Base-by-base conservation (phyloP, 2,329 filamentous ascomycete genomes). In the Colletotrichum viniferum region DNA sequence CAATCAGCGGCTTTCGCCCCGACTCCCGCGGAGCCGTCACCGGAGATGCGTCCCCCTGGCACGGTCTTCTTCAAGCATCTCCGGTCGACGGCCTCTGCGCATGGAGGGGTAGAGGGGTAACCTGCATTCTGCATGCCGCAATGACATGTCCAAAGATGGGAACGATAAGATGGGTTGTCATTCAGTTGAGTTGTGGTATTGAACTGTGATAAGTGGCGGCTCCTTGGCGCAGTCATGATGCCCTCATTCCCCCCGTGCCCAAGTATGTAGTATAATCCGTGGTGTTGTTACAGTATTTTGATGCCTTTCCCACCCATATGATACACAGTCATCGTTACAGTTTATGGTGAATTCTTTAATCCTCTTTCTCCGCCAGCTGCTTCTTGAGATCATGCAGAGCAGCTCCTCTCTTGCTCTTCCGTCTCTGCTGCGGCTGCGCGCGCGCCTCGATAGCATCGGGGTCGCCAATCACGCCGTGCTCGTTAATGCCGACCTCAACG, bases 371-470 rank as follows among this genome's bases (percentile, higher is more conserved):
- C 24, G 84, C 78, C 48, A 87, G 75, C 79, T 89, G 84, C 71
- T 84, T 79, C 74, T 89, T 58, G 36, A 88, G 68, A 18, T 87
- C 85, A 32, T 82, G 81, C 66, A 84, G 79, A 78, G 79, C 83
- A 13, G 77, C 78, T 81, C 79, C 84, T 81, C 81, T 86, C 76
- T 83, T 83, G 7, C 84, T 83, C 82, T 87, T 90, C 75, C 58
- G 58, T 7, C 86, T 48, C 43, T 48, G 81, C 75, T 86, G 81
- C n/a, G 80, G 77, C 5, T 79, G 78, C 28, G 83, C 82, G 80
- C 81, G 85, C 80, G 87, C 24, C 7, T 32, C 86, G 14, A 78
- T 80, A 4, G 86, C 83, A 12, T 66, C 58, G 2, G 52, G 34
- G 28, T 56, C 13, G 32, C 71, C 71, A 26, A 73, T 48, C 24